Base-by-base conservation (phyloP, 2,329 filamentous ascomycete species). In the Xylaria sp. region DNA sequence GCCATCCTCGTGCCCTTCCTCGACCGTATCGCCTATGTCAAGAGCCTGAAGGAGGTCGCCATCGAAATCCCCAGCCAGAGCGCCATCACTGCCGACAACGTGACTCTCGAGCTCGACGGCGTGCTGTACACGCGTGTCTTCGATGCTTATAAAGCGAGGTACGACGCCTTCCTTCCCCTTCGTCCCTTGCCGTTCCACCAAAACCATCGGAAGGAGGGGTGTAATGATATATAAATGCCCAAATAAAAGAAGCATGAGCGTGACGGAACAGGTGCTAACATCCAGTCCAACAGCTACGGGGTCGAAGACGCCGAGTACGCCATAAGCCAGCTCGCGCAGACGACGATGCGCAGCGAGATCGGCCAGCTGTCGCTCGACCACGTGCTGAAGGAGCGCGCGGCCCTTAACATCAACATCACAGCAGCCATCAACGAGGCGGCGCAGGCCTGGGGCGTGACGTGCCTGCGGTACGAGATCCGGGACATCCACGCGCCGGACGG, bases 251-350 rank as follows among this genome's bases (percentile, higher is more conserved):
- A 35, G 31, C 31, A 7, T 7, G 13, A 35, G 31, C 31, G 7
- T 13, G 31, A 13, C 31, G 31, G 13, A 13, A 13, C 7, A 47
- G 29, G 1, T 54, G 9, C 61, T 64, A 54, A 64, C 58, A 43
- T 13, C 21, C n/a, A 3, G 7, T 3, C 15, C 5, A 47, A 63
- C 21, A 97, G 93, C 78, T 99, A 99, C 76, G 95, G 95, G 37
- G 95, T 99, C 31, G 95, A 99, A 79, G 95, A 99, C 75, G 94
- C 95, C 65, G 95, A 99, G 77, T 99, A 99, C 77, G 95, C 95
- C 77, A 98, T 99, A 75, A 95, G 92, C 8, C 95, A 99, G 76
- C 89, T 99, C 47, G 95, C 95, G 15, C 95, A 99, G 80, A 99
- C 95, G 10, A 98, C 95, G 0, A 99, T 99, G 95, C 92, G 95